Evolutionary conservation across 2,329 filamentous ascomycete species (phyloP).

Genomic region (Chalaropsis ovoidea): DNA sequence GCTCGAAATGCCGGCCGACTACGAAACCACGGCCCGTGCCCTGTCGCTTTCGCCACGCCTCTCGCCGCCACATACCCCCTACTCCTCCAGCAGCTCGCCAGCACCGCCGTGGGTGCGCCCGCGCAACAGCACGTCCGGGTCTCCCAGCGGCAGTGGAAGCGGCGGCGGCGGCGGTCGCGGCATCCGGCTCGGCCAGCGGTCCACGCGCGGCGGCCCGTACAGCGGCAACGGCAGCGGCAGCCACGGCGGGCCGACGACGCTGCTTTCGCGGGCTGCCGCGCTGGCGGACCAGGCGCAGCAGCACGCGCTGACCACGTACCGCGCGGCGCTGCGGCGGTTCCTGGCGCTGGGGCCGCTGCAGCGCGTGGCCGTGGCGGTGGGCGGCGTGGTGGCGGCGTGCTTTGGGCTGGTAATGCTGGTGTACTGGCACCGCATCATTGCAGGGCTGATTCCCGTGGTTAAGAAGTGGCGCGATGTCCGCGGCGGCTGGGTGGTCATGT

Average conservation of each 20-base stretch:
- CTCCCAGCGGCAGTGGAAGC: slow-evolving; percentile 28
- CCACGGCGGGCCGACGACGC: background rate
- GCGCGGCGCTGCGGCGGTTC: slow-evolving; percentile 36
- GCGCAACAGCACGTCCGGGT: slow-evolving; percentile 32
- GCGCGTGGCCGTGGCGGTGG: slow-evolving; percentile 40
- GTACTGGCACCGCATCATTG: slow-evolving; percentile 72
- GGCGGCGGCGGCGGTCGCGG: too few relatives aligned
- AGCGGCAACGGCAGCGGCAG: slow-evolving; percentile 23
- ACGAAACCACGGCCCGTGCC: slow-evolving; percentile 41
- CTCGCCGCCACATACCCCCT: slow-evolving; percentile 29
- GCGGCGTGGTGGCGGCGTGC: slow-evolving; percentile 42
- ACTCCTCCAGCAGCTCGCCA: slow-evolving; percentile 30
- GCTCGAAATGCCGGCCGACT: slow-evolving; percentile 42
- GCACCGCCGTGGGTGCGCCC: slow-evolving; percentile 33
- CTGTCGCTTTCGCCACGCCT: slow-evolving; percentile 37
- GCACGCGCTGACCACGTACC: slow-evolving; percentile 37
- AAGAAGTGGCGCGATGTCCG: slow-evolving; percentile 64
- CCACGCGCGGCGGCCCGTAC: slow-evolving; percentile 35
- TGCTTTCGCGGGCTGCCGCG: background rate
- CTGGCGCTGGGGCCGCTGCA: slow-evolving; percentile 50
- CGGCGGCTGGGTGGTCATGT: slow-evolving; percentile 66
- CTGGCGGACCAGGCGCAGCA: slow-evolving; percentile 34
- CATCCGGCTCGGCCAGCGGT: slow-evolving; percentile 28
- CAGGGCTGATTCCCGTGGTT: slow-evolving; percentile 60
- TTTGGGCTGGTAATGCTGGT: slow-evolving; percentile 59